A percentile compares a stretch with the other conserved stretches of the same genome.
These are phyloP conservation scores for Citrus sp. DNA, from an alignment of 345 rosid species.

Conservation along the genomic window DNA sequence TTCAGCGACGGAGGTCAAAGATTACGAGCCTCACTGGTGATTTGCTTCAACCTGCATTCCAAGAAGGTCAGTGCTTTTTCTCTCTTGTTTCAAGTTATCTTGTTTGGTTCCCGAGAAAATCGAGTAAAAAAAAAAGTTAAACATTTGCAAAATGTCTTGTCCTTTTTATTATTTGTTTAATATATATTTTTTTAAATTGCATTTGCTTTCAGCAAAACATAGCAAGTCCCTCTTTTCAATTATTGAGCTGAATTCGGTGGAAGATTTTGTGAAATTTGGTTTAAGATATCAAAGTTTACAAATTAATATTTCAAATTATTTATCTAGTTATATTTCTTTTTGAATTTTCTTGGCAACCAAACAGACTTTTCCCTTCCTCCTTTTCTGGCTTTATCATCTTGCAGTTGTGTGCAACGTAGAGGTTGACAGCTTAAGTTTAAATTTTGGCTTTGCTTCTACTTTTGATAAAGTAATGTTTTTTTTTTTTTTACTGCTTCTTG, in stretches of 20 bases:
- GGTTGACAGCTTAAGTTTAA: neutral
- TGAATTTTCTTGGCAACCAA: conserved; percentile 3
- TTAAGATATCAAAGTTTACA: neutral
- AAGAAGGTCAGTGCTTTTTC: conserved; percentile 33
- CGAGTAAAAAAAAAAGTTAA: neutral
- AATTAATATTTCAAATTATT: neutral
- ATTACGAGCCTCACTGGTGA: conserved; percentile 25
- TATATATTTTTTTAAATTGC: neutral
- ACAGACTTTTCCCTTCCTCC: neutral
- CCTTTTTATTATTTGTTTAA: neutral
- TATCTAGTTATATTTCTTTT: neutral
- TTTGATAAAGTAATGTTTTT: conserved; percentile 25
- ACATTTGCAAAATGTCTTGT: neutral
- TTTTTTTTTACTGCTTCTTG: conserved; percentile 29
- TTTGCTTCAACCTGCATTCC: conserved; percentile 23
- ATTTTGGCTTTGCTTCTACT: conserved; percentile 18
- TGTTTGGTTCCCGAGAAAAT: conserved; percentile 27
- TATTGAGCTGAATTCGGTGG: neutral
- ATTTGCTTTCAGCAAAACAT: conserved; percentile 22
- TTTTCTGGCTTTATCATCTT: neutral
- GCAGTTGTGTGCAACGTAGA: conserved; percentile 8
- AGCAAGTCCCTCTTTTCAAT: neutral
- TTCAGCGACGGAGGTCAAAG: conserved; percentile 35
- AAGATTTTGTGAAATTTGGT: neutral
- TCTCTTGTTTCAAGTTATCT: neutral